These are phyloP conservation scores for Podospora tetraspora DNA, from an alignment of 495 filamentous ascomycete species.

Conservation along the genomic window DNA sequence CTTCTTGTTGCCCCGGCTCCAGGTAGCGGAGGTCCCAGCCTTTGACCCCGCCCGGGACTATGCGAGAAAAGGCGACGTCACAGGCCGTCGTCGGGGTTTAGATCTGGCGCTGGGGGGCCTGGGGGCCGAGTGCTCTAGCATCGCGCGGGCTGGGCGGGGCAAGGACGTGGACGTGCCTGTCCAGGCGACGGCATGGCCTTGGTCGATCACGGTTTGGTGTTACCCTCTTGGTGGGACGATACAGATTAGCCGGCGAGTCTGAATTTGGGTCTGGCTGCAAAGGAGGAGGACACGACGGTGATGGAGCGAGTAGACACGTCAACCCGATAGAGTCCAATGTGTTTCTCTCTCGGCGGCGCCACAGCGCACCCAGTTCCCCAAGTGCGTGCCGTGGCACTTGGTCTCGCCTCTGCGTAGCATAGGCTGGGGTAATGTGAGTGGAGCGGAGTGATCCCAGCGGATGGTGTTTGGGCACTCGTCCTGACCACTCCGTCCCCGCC, in stretches of 20 bases:
- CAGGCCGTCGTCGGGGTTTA: background rate
- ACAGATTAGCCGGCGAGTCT: slow-evolving; percentile 16
- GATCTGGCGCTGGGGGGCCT: background rate
- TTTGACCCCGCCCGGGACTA: background rate
- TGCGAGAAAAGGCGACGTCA: slow-evolving; percentile 2
- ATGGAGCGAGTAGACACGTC: background rate
- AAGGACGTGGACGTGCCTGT: background rate
- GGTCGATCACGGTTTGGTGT: background rate
- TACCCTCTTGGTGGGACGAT: slow-evolving; percentile 2
- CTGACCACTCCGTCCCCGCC: background rate
- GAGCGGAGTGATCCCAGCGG: background rate
- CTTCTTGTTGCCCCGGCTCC: background rate
- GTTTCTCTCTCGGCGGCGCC: background rate
- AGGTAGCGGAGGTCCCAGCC: background rate
- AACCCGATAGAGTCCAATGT: background rate
- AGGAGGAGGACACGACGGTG: background rate
- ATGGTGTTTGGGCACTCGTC: background rate
- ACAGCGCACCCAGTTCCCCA: background rate
- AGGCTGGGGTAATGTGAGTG: background rate
- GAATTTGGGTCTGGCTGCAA: background rate
- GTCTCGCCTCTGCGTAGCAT: background rate
- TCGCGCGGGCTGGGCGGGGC: background rate
- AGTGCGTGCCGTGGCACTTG: background rate
- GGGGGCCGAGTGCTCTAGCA: background rate
- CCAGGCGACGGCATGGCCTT: background rate